Percentiles rank a stretch among this genome's conserved stretches.
phyloP scores from a whole-genome alignment of 257 asterid genomes.

The Forsythia suspensa region DNA sequence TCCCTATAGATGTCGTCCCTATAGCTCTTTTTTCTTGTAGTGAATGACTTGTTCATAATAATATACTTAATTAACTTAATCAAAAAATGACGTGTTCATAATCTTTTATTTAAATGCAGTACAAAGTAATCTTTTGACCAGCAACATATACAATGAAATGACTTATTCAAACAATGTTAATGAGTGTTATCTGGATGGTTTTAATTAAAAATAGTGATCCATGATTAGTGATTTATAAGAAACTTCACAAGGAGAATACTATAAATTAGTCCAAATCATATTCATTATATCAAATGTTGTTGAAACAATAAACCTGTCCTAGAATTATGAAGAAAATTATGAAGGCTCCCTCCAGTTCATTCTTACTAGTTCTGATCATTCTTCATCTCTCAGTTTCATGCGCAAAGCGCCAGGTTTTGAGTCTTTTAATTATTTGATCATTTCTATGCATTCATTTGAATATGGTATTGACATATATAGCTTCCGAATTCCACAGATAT shows the following conservation, averaged over 20 bases:
- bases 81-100: too few relatives aligned
- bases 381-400: constrained; percentile 38
- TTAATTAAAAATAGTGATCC: too few relatives aligned
- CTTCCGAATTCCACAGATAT: constrained; percentile 29
- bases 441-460: not conserved
- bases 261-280: not conserved
- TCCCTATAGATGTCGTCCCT: too few relatives aligned
- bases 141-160: too few relatives aligned
- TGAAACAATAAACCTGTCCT: not conserved
- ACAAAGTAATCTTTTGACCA: too few relatives aligned
- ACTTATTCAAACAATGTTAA: too few relatives aligned
- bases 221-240: not conserved
- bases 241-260: not conserved
- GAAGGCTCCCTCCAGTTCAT: constrained; percentile 9
- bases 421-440: not conserved
- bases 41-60: too few relatives aligned
- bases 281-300: not conserved
- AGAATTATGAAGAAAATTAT: constrained; percentile 6
- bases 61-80: too few relatives aligned
- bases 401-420: constrained; percentile 24
- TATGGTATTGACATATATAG: not conserved
- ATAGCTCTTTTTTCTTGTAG: too few relatives aligned
- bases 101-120: too few relatives aligned
- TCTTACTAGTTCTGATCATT: constrained; percentile 30
- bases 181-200: too few relatives aligned